Evolutionary conservation across 164 flowering plant species (phyloP).

Genomic region (Vitis riparia): DNA sequence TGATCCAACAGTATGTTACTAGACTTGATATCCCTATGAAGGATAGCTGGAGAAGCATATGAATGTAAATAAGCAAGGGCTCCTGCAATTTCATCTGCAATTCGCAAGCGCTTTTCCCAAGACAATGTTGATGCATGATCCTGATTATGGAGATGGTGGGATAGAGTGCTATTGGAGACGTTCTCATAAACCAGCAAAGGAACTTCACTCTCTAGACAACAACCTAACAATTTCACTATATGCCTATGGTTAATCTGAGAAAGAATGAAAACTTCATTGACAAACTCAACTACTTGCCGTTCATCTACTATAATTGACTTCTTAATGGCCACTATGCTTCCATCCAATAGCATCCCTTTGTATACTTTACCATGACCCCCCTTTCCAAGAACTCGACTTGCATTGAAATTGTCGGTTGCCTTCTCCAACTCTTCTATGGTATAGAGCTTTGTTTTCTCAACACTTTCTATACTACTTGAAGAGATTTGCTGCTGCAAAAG

Average conservation of each 20-base stretch:
- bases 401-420: neutral
- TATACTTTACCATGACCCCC: neutral
- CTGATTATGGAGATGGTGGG: neutral
- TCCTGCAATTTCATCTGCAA: neutral
- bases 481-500: neutral
- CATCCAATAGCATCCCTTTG: slow-evolving; percentile 1
- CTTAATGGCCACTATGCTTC: neutral
- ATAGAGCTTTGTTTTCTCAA: neutral
- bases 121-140: neutral
- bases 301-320: neutral
- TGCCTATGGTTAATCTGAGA: too few species aligned
- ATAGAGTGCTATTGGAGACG: too few species aligned
- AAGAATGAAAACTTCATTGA: neutral
- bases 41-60: neutral
- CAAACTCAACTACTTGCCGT: neutral
- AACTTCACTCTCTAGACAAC: neutral
- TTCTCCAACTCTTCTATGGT: neutral
- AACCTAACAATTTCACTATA: neutral
- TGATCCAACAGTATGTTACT: neutral
- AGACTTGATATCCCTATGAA: neutral
- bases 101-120: neutral
- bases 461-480: neutral
- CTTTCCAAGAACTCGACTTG: neutral
- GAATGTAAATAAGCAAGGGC: neutral
- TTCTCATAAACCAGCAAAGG: neutral